Evolutionary conservation across 164 flowering plant genomes (phyloP).

Genomic region (Umbellularia californica): DNA sequence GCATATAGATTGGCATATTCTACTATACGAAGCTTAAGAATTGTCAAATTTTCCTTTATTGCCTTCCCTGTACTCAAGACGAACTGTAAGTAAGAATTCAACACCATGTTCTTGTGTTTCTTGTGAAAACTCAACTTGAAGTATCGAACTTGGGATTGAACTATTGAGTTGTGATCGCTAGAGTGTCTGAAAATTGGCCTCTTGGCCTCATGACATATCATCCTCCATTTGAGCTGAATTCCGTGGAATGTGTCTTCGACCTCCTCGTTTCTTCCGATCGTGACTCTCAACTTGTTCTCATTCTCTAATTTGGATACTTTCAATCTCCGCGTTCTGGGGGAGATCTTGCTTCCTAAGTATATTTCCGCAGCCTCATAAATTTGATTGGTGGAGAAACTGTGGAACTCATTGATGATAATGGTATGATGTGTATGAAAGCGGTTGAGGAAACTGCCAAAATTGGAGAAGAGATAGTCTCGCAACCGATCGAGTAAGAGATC

Average conservation of each 20-base stretch:
- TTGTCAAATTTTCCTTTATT: constrained; percentile 22
- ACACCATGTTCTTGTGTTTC: constrained; percentile 28
- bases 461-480: constrained; percentile 21
- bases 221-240: constrained; percentile 13
- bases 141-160: constrained; percentile 13
- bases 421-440: constrained; percentile 32
- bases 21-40: constrained; percentile 27
- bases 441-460: constrained; percentile 18
- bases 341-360: constrained; percentile 11
- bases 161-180: neutral
- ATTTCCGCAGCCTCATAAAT: constrained; percentile 18
- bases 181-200: neutral
- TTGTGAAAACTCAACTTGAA: constrained; percentile 15
- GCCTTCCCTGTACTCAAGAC: constrained; percentile 19
- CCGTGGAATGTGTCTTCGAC: constrained; percentile 13
- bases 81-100: constrained; percentile 33
- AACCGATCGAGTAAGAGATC: constrained; percentile 41
- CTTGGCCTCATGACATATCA: neutral
- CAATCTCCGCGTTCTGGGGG: constrained; percentile 1
- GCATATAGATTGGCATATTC: constrained; percentile 7
- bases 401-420: constrained; percentile 20
- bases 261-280: constrained; percentile 14
- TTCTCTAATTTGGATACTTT: constrained; percentile 3
- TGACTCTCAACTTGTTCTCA: constrained; percentile 4
- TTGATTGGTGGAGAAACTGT: constrained; percentile 13